phyloP scores from a whole-genome alignment of 257 asterid genomes.

The Rehmannia glutinosa region DNA sequence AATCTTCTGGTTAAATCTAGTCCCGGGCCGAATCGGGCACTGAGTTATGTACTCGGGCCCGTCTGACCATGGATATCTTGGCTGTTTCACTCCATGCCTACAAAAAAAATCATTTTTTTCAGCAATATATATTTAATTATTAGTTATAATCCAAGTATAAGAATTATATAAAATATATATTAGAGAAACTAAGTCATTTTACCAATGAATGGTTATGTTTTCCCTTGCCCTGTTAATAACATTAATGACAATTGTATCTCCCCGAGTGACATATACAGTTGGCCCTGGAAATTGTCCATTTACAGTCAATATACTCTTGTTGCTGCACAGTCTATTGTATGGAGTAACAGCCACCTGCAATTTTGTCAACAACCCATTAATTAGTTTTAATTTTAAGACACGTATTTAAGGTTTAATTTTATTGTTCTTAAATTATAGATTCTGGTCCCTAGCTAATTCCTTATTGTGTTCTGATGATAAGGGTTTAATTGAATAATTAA shows the following conservation, averaged over 20 bases:
- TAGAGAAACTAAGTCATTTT: background rate
- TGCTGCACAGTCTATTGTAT: constrained; percentile 33
- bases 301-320: constrained; percentile 45
- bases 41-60: constrained; percentile 56
- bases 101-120: background rate
- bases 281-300: constrained; percentile 62
- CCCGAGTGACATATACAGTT: constrained; percentile 27
- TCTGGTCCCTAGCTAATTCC: too few species aligned
- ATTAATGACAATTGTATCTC: constrained; percentile 33
- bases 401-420: too few species aligned
- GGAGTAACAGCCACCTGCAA: constrained; percentile 34
- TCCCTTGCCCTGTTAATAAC: constrained; percentile 32
- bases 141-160: too few species aligned
- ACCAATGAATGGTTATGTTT: constrained; percentile 54
- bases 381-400: too few species aligned
- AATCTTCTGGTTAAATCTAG: constrained; percentile 29
- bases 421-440: too few species aligned
- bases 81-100: constrained; percentile 61
- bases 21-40: constrained; percentile 48
- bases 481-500: too few species aligned
- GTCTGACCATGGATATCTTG: constrained; percentile 50
- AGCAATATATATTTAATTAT: background rate
- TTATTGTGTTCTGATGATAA: too few species aligned
- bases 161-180: background rate
- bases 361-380: too few species aligned